Percentiles rank a stretch among this genome's conserved stretches.
Conservation (phyloP, 83 land plant species). For the Picea abies region DNA sequence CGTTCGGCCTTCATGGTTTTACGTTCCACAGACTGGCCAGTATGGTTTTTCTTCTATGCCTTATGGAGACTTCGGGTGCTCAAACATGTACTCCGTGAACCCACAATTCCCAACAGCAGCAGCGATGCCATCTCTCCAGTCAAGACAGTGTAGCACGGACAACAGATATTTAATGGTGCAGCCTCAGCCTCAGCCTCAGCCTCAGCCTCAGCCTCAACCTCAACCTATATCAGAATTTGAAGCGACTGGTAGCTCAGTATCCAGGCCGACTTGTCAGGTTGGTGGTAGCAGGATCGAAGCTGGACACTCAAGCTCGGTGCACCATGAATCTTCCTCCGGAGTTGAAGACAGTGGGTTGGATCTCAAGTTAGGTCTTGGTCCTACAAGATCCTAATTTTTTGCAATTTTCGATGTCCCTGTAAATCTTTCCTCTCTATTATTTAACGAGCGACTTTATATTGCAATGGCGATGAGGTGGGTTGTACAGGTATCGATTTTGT, state of each 20-base stretch:
- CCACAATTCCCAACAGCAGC: not conserved
- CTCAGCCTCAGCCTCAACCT: not conserved
- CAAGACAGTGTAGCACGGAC: not conserved
- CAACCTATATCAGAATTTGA: not conserved
- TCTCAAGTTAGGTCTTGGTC: slow-evolving; percentile 13
- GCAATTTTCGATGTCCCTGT: not conserved
- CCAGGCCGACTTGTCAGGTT: not conserved
- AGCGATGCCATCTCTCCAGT: not conserved
- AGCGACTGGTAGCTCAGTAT: not conserved
- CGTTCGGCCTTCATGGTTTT: not conserved
- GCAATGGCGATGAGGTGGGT: not conserved
- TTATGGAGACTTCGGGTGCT: not conserved
- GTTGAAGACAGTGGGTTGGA: not conserved
- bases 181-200: not conserved
- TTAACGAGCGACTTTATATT: too few species aligned
- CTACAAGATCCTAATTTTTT: not conserved
- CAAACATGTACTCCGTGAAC: not conserved
- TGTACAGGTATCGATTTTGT: not conserved
- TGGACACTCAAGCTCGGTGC: not conserved
- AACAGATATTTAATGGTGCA: not conserved
- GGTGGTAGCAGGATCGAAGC: slow-evolving; percentile 2
- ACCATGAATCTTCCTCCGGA: not conserved
- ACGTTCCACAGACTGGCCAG: not conserved
- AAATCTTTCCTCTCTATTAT: not conserved
- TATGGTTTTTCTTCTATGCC: not conserved